A percentile compares a stretch with the other conserved stretches of the same genome.
These are phyloP conservation scores for Barnettozyma botsteinii DNA, from an alignment of 805 yeast species.

Conservation along the genomic window DNA sequence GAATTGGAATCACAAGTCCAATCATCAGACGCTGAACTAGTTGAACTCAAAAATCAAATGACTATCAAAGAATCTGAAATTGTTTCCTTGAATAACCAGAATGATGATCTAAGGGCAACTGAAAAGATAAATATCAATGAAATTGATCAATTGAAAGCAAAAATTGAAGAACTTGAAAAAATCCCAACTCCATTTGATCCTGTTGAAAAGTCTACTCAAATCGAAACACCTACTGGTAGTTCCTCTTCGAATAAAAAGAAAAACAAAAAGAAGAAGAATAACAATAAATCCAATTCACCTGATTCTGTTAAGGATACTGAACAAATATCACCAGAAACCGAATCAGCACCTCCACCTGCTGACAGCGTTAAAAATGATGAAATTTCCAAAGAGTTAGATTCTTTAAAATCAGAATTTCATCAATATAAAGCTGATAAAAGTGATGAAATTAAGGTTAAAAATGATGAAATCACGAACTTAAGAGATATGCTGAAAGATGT, in stretches of 20 bases:
- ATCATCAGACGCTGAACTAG: not conserved
- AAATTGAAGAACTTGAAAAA: constrained; percentile 12
- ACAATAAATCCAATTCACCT: constrained; percentile 4
- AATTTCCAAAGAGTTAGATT: constrained; percentile 1
- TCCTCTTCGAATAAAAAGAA: constrained; percentile 13
- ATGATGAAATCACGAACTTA: constrained; percentile 61
- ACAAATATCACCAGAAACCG: constrained; percentile 11
- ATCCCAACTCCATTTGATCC: not conserved
- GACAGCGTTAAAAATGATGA: not conserved
- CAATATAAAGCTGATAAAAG: constrained; percentile 19
- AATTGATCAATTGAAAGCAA: constrained; percentile 11
- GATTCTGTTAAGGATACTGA: constrained; percentile 23
- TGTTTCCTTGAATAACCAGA: constrained; percentile 1
- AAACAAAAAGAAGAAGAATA: constrained; percentile 19
- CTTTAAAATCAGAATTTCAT: constrained; percentile 3
- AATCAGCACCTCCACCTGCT: not conserved
- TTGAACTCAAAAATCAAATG: constrained; percentile 3
- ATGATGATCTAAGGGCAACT: constrained; percentile 1
- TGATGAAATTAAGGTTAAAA: constrained; percentile 33
- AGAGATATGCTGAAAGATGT: constrained; percentile 72
- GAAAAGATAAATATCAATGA: constrained; percentile 5
- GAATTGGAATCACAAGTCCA: not conserved
- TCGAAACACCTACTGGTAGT: not conserved
- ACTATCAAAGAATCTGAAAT: constrained; percentile 6
- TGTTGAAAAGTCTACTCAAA: not conserved